phyloP scores from a whole-genome alignment of 2,329 filamentous ascomycete genomes.

The Fusarium nodosum region DNA sequence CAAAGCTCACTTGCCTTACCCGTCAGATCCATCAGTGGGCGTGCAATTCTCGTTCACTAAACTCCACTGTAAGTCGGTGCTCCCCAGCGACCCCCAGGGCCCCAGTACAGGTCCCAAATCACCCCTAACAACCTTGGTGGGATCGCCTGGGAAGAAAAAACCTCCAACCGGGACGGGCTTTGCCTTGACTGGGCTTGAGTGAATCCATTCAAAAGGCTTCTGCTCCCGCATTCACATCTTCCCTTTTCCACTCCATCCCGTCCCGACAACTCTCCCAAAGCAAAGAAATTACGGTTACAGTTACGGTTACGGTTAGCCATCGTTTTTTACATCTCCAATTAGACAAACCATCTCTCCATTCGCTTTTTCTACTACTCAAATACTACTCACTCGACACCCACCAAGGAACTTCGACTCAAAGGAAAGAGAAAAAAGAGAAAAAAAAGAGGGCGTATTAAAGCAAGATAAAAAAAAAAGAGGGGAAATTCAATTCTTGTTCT shows the following conservation, averaged over 20 bases:
- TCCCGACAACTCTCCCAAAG: constrained; percentile 36
- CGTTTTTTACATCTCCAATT: constrained; percentile 32
- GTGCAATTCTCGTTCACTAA: constrained; percentile 29
- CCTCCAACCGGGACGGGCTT: constrained; percentile 45
- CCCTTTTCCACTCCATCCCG: constrained; percentile 51
- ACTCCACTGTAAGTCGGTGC: constrained; percentile 45
- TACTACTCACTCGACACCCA: constrained; percentile 13
- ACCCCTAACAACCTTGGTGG: constrained; percentile 54
- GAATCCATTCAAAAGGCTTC: constrained; percentile 59
- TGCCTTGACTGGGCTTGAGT: constrained; percentile 38
- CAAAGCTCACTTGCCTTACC: constrained; percentile 5
- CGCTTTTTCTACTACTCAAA: constrained; percentile 25
- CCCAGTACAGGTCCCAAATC: constrained; percentile 50
- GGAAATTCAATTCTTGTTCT: constrained; percentile 37
- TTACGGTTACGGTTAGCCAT: constrained; percentile 36
- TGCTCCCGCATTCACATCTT: constrained; percentile 54
- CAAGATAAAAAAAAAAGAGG: constrained; percentile 33
- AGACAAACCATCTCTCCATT: constrained; percentile 18
- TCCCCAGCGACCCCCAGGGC: constrained; percentile 45
- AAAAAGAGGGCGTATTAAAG: constrained; percentile 10
- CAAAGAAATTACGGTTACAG: constrained; percentile 15
- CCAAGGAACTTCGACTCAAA: constrained; percentile 4
- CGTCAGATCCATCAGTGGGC: constrained; percentile 12
- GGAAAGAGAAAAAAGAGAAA: constrained; percentile 17
- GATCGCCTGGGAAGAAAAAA: constrained; percentile 50